These are phyloP conservation scores for Lagenidium giganteum DNA, from an alignment of 352 stramenopile species.

Conservation along the genomic window DNA sequence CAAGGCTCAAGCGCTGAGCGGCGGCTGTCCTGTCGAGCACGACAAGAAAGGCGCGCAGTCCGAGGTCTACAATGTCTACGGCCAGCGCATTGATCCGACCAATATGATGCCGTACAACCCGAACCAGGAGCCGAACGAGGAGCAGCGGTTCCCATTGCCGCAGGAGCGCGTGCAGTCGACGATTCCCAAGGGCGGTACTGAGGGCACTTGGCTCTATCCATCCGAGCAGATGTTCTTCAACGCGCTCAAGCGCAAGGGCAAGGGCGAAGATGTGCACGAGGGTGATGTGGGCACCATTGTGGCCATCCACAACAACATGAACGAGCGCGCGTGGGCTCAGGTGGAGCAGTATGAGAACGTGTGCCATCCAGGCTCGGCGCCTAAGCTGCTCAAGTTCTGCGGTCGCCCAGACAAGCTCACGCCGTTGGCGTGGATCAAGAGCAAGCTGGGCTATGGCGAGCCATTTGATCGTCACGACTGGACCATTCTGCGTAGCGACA, in stretches of 20 bases:
- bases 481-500: conserved; percentile 22
- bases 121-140: conserved; percentile 91
- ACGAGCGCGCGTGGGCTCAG: conserved; percentile 95
- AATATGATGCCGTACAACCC: conserved; percentile 98
- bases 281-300: conserved; percentile 90
- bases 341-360: conserved; percentile 95
- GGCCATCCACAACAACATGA: conserved; percentile 99
- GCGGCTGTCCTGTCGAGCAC: conserved; percentile 54
- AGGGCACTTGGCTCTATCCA: conserved; percentile 96
- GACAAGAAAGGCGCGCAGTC: conserved; percentile 15
- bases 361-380: conserved; percentile 58
- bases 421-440: conserved; percentile 91
- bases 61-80: conserved; percentile 97
- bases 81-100: conserved; percentile 93
- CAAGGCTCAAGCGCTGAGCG: conserved; percentile 20
- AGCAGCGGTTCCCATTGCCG: conserved; percentile 87
- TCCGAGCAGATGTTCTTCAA: conserved; percentile 99
- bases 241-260: conserved; percentile 93
- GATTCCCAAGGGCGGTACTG: conserved; percentile 95
- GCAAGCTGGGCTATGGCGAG: conserved; percentile 60
- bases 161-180: conserved; percentile 93
- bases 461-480: conserved; percentile 82
- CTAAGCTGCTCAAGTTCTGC: conserved; percentile 94
- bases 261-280: conserved; percentile 93
- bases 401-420: conserved; percentile 93